Conservation (phyloP, 768 basidiomycete species). For the Kwoniella botswanensis region DNA sequence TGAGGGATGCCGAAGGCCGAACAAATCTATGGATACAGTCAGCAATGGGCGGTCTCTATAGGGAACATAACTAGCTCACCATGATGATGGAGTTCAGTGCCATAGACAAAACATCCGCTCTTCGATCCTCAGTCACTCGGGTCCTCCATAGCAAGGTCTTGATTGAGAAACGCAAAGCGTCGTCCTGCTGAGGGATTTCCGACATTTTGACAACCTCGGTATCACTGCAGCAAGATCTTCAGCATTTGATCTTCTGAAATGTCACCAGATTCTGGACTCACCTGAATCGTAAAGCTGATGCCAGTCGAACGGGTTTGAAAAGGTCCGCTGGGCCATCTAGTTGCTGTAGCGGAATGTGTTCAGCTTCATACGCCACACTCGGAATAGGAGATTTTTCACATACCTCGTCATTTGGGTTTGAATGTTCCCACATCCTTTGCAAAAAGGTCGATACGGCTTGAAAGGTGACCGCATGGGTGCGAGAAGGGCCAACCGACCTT, state of each 20-base stretch:
- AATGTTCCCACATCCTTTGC: conserved; percentile 28
- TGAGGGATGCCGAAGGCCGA: conserved; percentile 14
- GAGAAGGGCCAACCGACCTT: background rate
- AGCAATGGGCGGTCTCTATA: background rate
- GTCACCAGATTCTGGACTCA: conserved; percentile 39
- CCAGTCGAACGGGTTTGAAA: conserved; percentile 43
- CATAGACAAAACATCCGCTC: conserved; percentile 8
- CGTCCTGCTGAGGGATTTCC: conserved; percentile 30
- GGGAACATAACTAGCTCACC: conserved; percentile 4
- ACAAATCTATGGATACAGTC: conserved; percentile 4
- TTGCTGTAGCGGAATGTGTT: background rate
- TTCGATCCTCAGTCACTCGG: conserved; percentile 9
- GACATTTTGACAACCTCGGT: conserved; percentile 24
- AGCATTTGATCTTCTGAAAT: background rate
- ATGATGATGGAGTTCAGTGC: conserved; percentile 14
- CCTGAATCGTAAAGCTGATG: conserved; percentile 44
- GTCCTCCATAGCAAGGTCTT: conserved; percentile 25
- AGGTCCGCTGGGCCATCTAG: conserved; percentile 48
- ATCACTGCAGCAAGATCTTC: background rate
- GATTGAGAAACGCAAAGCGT: conserved; percentile 26
- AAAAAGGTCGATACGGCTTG: conserved; percentile 20
- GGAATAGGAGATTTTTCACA: background rate
- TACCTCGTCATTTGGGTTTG: conserved; percentile 20
- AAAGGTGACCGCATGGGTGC: conserved; percentile 12
- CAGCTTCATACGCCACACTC: background rate